Evolutionary conservation across 2,329 filamentous ascomycete genomes (phyloP).

Genomic region (Chalaropsis thielavioides): DNA sequence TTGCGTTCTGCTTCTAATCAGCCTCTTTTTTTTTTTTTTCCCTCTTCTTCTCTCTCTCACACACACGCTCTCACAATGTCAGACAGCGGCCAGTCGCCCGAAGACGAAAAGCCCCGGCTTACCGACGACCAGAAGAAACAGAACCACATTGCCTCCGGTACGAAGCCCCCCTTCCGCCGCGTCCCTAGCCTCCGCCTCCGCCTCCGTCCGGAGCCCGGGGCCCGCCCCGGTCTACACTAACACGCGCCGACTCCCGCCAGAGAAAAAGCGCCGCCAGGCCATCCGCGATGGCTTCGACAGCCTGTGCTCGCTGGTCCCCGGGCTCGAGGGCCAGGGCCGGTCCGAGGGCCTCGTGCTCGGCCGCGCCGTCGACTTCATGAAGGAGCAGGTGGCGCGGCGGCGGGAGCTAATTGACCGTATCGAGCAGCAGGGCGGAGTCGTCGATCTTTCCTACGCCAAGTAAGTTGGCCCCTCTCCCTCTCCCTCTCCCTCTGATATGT

Average conservation of each 20-base stretch:
- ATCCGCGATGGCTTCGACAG: constrained; percentile 76
- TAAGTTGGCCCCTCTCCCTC: background rate
- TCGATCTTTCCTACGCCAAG: constrained; percentile 26
- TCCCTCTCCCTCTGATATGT: background rate
- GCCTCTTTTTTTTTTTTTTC: background rate
- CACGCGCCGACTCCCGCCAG: constrained; percentile 21
- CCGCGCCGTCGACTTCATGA: constrained; percentile 52
- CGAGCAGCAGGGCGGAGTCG: constrained; percentile 42
- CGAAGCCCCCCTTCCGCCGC: constrained; percentile 3
- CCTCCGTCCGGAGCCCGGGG: background rate
- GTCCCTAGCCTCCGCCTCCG: background rate
- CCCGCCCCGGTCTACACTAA: background rate
- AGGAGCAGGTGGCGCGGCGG: constrained; percentile 43
- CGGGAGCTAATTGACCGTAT: constrained; percentile 43
- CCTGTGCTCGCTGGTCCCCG: constrained; percentile 65
- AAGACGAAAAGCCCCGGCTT: constrained; percentile 36
- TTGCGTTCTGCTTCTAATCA: background rate
- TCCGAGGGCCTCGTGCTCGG: constrained; percentile 76
- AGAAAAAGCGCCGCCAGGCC: constrained; percentile 38
- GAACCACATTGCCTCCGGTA: constrained; percentile 41
- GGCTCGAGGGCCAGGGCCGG: constrained; percentile 65
- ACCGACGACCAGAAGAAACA: constrained; percentile 42
- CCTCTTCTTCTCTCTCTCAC: background rate
- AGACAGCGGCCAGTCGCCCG: constrained; percentile 12
- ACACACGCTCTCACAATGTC: constrained; percentile 7